Evolutionary conservation across 208 protist species (phyloP).

Genomic region (Strigomonas culicis): DNA sequence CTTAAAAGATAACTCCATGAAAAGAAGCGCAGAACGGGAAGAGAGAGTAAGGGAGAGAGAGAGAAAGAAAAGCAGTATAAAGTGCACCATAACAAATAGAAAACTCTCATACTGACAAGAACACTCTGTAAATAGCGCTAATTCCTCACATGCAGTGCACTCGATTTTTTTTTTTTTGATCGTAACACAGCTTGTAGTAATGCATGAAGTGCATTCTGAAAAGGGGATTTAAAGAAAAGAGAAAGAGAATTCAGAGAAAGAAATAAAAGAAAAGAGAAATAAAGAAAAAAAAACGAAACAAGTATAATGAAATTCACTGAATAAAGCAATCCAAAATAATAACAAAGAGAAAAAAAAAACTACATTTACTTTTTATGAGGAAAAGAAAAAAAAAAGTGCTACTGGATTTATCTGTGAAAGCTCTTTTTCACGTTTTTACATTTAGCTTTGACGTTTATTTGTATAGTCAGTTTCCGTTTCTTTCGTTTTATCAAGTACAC

Average conservation of each 20-base stretch:
- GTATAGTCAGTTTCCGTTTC: no score
- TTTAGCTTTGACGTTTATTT: no score
- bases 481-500: no score
- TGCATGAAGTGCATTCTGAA: not conserved
- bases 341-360: not conserved
- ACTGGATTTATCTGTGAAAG: no score
- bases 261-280: not conserved
- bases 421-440: no score
- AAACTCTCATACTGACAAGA: not conserved
- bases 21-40: conserved; percentile 6
- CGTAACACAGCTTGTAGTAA: no score
- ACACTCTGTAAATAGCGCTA: not conserved
- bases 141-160: no score
- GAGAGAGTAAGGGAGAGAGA: not conserved
- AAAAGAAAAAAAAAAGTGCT: conserved; percentile 16
- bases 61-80: not conserved
- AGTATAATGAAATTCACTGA: not conserved
- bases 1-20: not conserved
- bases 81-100: not conserved
- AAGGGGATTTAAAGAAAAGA: not conserved
- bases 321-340: conserved; percentile 8
- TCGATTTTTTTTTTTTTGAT: no score
- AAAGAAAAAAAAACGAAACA: conserved; percentile 12
- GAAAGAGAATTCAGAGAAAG: not conserved
- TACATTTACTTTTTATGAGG: not conserved